phyloP scores from a whole-genome alignment of 2,329 filamentous ascomycete species.

The Nakataea oryzae region DNA sequence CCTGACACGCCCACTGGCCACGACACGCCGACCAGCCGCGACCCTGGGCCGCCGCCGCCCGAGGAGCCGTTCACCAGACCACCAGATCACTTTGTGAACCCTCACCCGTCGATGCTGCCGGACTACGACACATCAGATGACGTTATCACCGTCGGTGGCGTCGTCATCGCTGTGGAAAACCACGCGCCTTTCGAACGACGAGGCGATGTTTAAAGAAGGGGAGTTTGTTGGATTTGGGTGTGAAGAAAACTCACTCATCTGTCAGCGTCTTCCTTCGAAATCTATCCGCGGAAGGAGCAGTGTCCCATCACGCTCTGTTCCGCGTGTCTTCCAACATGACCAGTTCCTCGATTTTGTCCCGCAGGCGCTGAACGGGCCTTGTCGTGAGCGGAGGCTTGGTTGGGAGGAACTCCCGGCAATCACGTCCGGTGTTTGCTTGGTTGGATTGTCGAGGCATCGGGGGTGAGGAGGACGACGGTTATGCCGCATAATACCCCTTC shows the following conservation, averaged over 20 bases:
- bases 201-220: background rate
- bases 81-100: background rate
- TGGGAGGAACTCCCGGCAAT: background rate
- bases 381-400: background rate
- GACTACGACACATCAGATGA: background rate
- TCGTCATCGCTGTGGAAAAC: conserved; percentile 1
- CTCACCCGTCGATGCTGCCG: background rate
- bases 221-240: background rate
- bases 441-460: no score
- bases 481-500: background rate
- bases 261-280: background rate
- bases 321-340: background rate
- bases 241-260: background rate
- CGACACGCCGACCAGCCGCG: background rate
- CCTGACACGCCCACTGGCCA: background rate
- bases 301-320: background rate
- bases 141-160: background rate
- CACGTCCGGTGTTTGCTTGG: background rate
- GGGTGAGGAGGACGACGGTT: no score
- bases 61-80: background rate
- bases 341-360: background rate
- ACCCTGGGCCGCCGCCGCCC: background rate
- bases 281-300: background rate
- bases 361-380: background rate
- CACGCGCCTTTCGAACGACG: background rate